Base-by-base conservation (phyloP, 23 red algal species). In the Chondrus crispus region DNA sequence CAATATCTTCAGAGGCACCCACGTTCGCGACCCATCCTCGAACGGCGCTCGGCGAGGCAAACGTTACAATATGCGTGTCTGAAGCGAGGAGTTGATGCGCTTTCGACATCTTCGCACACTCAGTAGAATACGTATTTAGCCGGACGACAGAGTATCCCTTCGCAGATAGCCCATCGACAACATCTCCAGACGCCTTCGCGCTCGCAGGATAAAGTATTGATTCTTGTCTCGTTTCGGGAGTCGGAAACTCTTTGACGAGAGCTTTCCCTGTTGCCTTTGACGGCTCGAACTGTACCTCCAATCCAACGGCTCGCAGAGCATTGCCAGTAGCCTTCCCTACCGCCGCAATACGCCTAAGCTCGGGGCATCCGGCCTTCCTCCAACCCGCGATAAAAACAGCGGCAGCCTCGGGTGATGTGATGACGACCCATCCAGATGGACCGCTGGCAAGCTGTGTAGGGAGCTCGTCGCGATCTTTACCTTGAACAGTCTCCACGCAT, bases 231-330 rank as follows among this genome's bases (percentile, higher is more conserved):
- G 24, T 50, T 50, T 45, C 51, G 0, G 85, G 90, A 30, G 68
- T 14, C 22, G 88, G 88, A 49, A 96, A 85, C 83, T 96, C 87
- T 50, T 52, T 71, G 22, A 88, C 95, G 35, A 96, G 88, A 19
- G 87, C 77, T 66, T 85, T 80, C 10, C 95, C 95, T 2, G 95
- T 96, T 48, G 95, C 95, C 13, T 81, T 91, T n/a, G 79, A 80
- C 12, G 95, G 95, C 38, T 92, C 85, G 84, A 96, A 96, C 3
- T 41, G 22, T 32, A 88, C 82, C 32, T 90, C 47, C 51, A 94
- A 43, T 4, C 92, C 92, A 44, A 87, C 92, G 1, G 83, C 70
- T 70, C 73, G 70, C 18, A 94, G 62, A 62, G 18, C 70, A 73
- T 57, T 42, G 3, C 81, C 83, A 22, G 92, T 94, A 20, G 81